Base-by-base conservation (phyloP, 129 eudicot genomes). In the Saussurea involucrata region DNA sequence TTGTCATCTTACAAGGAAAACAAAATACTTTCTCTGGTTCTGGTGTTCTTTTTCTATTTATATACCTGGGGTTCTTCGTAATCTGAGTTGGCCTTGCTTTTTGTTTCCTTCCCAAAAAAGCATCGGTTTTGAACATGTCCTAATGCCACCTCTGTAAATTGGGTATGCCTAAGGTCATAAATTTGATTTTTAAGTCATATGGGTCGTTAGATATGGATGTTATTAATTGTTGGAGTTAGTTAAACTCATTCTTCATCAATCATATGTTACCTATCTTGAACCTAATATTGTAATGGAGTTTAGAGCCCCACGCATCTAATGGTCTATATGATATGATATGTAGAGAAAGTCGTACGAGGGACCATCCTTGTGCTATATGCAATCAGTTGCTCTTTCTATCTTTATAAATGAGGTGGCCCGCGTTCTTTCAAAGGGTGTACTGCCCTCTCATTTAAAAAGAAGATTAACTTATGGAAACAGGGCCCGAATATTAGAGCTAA, bases 381-480 rank as follows among this genome's bases (percentile, higher is more conserved):
- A 66, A 80, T 73, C 78, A 7, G 49, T 66, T 66, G 31, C 58
- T 37, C 84, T 80, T 80, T 80, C 37, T 74, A 74, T 80, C 80
- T 67, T 44, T 67, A 74, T 67, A 67, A 68, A 67, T 74, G 80
- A 80, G 80, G 65, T 74, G 84, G 80, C 84, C 84, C 84, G 44
- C 84, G 25, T 9, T 74, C 79, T 66, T 80, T 80, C 75, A 36
- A 73, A 80, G 80, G 75, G 66, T 73, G 84, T 68, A 74, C 65
- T 7, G 32, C 42, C 44, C 58, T 66, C 49, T 13, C 21, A 32
- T 79, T 73, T n/a, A 49, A 0, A 27, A 42, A 71, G 3, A 42
- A 71, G 3, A 64, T 63, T 44, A 79, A 73, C 68, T 5, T 32
- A 73, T 24, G 34, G 81, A 77, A 73, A 9, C 71, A 24, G 75